phyloP scores from a whole-genome alignment of 805 yeast genomes.

The Yarrowia bubula region DNA sequence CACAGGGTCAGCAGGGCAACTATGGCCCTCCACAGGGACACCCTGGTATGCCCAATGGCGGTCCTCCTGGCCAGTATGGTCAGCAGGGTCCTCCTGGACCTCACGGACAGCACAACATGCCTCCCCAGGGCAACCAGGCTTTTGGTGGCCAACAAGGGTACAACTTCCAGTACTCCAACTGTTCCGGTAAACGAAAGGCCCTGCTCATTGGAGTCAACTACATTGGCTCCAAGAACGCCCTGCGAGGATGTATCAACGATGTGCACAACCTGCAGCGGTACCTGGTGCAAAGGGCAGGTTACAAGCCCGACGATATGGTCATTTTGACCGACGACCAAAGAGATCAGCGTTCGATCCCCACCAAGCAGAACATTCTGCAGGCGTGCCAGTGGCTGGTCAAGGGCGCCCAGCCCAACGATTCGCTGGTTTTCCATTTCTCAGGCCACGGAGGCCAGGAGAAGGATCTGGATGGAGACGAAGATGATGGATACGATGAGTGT shows the following conservation, averaged over 20 bases:
- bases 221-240: constrained; percentile 56
- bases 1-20: background rate
- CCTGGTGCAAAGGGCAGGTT: constrained; percentile 42
- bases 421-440: constrained; percentile 77
- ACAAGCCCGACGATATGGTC: constrained; percentile 42
- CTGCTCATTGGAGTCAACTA: constrained; percentile 77
- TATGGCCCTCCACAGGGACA: background rate
- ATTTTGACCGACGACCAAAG: constrained; percentile 45
- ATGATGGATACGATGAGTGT: constrained; percentile 68
- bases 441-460: constrained; percentile 81
- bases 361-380: constrained; percentile 63
- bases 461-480: constrained; percentile 73
- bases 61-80: constrained; percentile 6
- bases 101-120: background rate
- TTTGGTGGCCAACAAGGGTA: constrained; percentile 11
- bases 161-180: constrained; percentile 26
- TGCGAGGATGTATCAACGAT: constrained; percentile 82
- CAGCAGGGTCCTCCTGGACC: background rate
- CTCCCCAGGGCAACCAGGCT: constrained; percentile 14
- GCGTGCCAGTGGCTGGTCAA: constrained; percentile 82
- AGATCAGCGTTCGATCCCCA: constrained; percentile 51
- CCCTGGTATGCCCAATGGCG: background rate
- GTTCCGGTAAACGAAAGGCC: constrained; percentile 65
- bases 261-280: constrained; percentile 48
- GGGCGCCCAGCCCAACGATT: constrained; percentile 72